Evolutionary conservation across 305 asterid genomes (phyloP), one percentile per base, ranked within the genome.

Genomic region (Salvia sclarea): DNA sequence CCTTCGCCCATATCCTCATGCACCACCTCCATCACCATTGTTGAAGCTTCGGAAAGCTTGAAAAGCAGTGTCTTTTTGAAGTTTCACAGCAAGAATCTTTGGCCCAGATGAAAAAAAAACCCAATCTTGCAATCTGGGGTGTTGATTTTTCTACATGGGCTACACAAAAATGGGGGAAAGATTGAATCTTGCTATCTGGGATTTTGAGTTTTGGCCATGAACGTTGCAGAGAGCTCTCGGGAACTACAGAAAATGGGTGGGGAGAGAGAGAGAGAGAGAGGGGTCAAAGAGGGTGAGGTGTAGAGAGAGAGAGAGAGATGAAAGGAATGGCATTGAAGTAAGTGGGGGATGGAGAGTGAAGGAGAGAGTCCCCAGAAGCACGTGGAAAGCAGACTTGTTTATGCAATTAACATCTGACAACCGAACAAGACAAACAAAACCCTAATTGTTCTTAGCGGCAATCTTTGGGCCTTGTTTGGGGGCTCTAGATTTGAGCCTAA

Each of bases 1-100:
- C 85, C 94, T 40, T 88, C 98, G 0, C 85, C 92, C 81, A 82
- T 79, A 33, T 92, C 98, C 75, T 92, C 97, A 55, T 84, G 96
- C 78, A 89, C 87, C 50, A 87, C 92, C 69, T 92, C 97, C 95
- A 86, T 86, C 78, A 86, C 97, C 97, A 89, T 86, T 78, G 75
- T 60, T 41, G 3, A 0, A 28, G 33, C 43, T 64, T 11, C 13
- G 7, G 6, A 64, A 59, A 55, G 22, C 61, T 56, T 28, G 18
- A 31, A 43, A 68, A 55, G 43, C 44, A 38, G 14, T 38, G n/a
- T 38, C 11, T 38, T 38, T 38, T 38, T 2, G 2, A 38, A n/a
- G 3, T 38, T 38, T 10, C 3, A n/a, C 14, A 7, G 37, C 50
- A 54, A 12, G n/a, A 14, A 25, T 9, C 24, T 45, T 43, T 54